Base-by-base conservation (phyloP, 2,329 filamentous ascomycete genomes). In the Exophiala xenobiotica region DNA sequence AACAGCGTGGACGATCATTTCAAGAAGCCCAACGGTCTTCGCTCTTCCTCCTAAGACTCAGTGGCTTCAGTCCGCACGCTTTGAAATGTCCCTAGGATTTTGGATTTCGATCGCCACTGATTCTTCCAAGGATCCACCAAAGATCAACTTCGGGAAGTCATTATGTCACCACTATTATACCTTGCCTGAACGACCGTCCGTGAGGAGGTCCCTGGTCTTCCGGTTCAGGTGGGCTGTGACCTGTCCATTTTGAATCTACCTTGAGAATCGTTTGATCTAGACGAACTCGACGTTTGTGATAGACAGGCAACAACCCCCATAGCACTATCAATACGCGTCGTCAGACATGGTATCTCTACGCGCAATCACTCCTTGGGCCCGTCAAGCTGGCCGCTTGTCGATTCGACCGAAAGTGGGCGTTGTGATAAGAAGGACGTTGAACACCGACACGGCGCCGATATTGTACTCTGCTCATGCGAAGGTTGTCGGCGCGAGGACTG, bases 401-500 rank as follows among this genome's bases (percentile, higher is more conserved):
- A 39, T 18, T 33, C 16, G 37, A 20, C 16, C 7, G 37, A 20
- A 11, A 6, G 6, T 18, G 14, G 12, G 16, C 6, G 16, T 12
- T 14, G 9, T 3, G 8, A 12, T 11, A 7, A 39, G 9, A 39
- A 18, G 37, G 37, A 6, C 20, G 7, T 7, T 39, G 16, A 39
- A 73, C 61, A 72, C 68, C 16, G 66, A 70, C 22, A 66, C 67
- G 1, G 70, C 70, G 1, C 70, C 70, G 0, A 61, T 63, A 8
- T 65, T 74, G 2, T 73, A 73, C 59, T 61, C 68, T 0, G 67
- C 69, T 3, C 66, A 63, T 37, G 68, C 70, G 4, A 68, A 65
- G 19, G 68, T 72, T 12, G 60, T 69, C 8, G 71, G 71, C 33
- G 71, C 70, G 14, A 68, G 71, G 18, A 65, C 63, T 19, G 67